Evolutionary conservation across 345 rosid genomes (phyloP).

Genomic region (Corymbia maculata): DNA sequence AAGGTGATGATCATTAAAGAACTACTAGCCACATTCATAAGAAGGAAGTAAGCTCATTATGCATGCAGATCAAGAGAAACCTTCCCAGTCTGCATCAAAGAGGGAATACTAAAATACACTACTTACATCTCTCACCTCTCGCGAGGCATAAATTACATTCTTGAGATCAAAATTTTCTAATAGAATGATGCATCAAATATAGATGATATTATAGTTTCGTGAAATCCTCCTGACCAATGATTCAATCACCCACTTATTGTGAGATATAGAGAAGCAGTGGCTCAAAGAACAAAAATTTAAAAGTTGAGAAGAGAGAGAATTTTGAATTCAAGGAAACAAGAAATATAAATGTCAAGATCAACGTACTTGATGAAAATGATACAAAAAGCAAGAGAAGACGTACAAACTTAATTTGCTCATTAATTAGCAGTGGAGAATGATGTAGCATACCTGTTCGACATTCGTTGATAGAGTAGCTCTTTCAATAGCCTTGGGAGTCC

Average conservation of each 20-base stretch:
- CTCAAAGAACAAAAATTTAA: neutral
- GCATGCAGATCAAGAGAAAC: neutral
- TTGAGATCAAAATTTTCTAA: neutral
- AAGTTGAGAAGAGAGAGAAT: neutral
- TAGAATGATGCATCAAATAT: neutral
- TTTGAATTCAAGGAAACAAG: neutral
- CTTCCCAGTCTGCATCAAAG: neutral
- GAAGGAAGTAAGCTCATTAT: neutral
- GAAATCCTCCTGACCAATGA: neutral
- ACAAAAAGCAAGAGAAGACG: neutral
- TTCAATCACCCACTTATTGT: neutral
- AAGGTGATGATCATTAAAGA: neutral
- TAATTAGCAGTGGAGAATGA: neutral
- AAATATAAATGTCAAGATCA: neutral
- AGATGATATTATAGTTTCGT: neutral
- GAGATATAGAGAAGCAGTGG: neutral
- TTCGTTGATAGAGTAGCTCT: slow-evolving; percentile 58
- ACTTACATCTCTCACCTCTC: neutral
- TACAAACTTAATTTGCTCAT: neutral
- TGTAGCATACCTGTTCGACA: slow-evolving; percentile 52
- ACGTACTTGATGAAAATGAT: neutral
- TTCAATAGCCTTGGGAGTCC: slow-evolving; percentile 66
- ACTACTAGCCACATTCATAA: neutral
- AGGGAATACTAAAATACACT: neutral
- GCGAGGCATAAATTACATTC: neutral